Percentiles rank a stretch among this genome's conserved stretches.
These are phyloP conservation scores for Psidium friedrichsthalianum DNA, from an alignment of 345 rosid genomes.

Conservation along the genomic window DNA sequence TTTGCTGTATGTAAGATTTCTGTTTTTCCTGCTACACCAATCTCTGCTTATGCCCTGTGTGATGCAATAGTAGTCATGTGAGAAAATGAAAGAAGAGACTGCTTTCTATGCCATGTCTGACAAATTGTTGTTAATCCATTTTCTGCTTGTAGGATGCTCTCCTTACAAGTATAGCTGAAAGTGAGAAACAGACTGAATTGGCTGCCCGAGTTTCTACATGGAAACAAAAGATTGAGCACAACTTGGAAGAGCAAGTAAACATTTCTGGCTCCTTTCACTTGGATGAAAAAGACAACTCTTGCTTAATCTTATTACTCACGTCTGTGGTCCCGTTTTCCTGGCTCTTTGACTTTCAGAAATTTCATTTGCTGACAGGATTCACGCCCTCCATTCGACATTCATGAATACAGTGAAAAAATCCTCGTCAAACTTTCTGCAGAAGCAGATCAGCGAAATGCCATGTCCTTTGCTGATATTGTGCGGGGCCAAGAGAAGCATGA, in stretches of 20 bases:
- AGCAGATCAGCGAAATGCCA: conserved; percentile 15
- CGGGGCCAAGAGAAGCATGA: conserved; percentile 76
- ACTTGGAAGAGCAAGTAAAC: conserved; percentile 85
- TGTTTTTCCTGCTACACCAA: background rate
- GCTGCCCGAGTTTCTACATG: conserved; percentile 86
- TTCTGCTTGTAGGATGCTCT: conserved; percentile 67
- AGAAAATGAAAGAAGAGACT: background rate
- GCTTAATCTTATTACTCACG: background rate
- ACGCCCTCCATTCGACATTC: conserved; percentile 85
- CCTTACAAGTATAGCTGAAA: conserved; percentile 87
- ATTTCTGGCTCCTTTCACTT: background rate
- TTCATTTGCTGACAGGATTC: conserved; percentile 47
- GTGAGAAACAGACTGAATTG: conserved; percentile 82
- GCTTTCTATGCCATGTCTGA: background rate
- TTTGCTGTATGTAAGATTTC: background rate
- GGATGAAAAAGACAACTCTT: background rate
- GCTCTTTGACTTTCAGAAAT: background rate
- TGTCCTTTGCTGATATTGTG: conserved; percentile 56
- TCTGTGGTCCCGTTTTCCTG: background rate
- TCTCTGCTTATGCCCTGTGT: background rate
- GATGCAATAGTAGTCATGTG: background rate
- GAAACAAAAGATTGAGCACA: conserved; percentile 89
- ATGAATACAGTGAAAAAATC: conserved; percentile 65
- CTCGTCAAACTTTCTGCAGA: conserved; percentile 47
- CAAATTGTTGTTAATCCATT: background rate